These are phyloP conservation scores for Helianthus tuberosus DNA, from an alignment of 129 eudicot genomes.

Conservation along the genomic window DNA sequence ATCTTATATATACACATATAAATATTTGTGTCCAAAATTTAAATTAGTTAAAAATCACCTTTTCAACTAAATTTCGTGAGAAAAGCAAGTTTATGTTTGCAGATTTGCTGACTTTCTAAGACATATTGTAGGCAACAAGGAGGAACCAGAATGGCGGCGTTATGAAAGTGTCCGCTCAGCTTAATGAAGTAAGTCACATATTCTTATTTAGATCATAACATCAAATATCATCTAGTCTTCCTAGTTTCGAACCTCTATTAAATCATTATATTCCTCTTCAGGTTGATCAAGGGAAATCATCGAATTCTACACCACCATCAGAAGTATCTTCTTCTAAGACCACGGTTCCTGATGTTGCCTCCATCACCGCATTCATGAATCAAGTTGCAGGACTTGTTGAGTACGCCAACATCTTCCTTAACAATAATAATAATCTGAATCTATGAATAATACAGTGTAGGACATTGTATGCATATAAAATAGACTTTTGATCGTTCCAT, in stretches of 20 bases:
- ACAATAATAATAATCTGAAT: neutral
- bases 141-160: slow-evolving; percentile 46
- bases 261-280: slow-evolving; percentile 13
- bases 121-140: slow-evolving; percentile 43
- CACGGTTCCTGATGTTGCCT: slow-evolving; percentile 52
- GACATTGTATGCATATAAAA: neutral
- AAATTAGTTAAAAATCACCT: neutral
- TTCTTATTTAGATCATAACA: slow-evolving; percentile 7
- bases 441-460: neutral
- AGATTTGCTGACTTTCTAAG: slow-evolving; percentile 13
- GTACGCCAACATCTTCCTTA: slow-evolving; percentile 38
- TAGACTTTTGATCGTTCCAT: neutral
- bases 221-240: neutral
- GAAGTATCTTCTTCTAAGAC: slow-evolving; percentile 30
- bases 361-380: slow-evolving; percentile 62
- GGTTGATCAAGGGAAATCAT: slow-evolving; percentile 42
- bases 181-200: slow-evolving; percentile 45
- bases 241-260: neutral
- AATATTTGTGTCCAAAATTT: neutral
- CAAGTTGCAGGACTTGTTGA: slow-evolving; percentile 80
- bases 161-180: slow-evolving; percentile 58
- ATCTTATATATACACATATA: neutral
- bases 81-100: neutral
- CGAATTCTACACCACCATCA: slow-evolving; percentile 39
- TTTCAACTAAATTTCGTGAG: neutral